Percentiles rank a stretch among this genome's conserved stretches.
Conservation (phyloP, 1,284 basidiomycete species). For the Trichosporon ovoides region DNA sequence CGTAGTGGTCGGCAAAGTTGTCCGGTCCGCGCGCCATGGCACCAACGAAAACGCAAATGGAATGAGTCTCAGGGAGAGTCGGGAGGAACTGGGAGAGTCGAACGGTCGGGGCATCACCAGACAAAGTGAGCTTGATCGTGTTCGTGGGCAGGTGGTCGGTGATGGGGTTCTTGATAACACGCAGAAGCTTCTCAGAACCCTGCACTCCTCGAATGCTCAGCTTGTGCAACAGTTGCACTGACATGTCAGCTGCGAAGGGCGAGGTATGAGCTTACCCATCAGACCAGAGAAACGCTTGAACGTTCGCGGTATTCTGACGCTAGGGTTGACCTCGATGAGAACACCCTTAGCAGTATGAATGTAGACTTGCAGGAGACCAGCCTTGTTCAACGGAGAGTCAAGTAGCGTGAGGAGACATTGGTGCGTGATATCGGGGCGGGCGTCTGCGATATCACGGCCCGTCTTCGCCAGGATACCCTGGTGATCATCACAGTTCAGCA, state of each 20-base stretch:
- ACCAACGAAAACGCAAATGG: conserved; percentile 91
- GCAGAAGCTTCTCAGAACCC: conserved; percentile 91
- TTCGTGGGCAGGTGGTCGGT: conserved; percentile 92
- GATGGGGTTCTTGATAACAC: conserved; percentile 98
- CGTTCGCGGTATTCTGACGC: conserved; percentile 93
- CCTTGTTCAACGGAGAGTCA: conserved; percentile 97
- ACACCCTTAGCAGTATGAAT: conserved; percentile 97
- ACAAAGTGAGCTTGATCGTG: conserved; percentile 92
- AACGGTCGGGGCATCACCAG: conserved; percentile 80
- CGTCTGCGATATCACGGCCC: conserved; percentile 95
- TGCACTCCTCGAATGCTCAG: conserved; percentile 92
- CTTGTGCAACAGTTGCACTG: conserved; percentile 96
- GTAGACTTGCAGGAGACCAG: conserved; percentile 92
- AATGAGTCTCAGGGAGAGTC: conserved; percentile 76
- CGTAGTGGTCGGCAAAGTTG: conserved; percentile 89
- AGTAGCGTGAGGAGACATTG: conserved; percentile 96
- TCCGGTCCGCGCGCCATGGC: conserved; percentile 95
- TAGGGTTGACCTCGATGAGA: conserved; percentile 97
- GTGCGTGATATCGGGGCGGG: conserved; percentile 96
- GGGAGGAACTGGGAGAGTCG: conserved; percentile 78
- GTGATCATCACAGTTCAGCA: conserved; percentile 98
- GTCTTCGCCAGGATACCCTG: conserved; percentile 98
- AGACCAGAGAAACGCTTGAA: conserved; percentile 98
- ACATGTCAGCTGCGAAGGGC: not conserved
- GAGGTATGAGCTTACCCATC: conserved; percentile 67